These are phyloP conservation scores for Kwoniella bestiolae DNA, from an alignment of 768 basidiomycete genomes.

Conservation along the genomic window DNA sequence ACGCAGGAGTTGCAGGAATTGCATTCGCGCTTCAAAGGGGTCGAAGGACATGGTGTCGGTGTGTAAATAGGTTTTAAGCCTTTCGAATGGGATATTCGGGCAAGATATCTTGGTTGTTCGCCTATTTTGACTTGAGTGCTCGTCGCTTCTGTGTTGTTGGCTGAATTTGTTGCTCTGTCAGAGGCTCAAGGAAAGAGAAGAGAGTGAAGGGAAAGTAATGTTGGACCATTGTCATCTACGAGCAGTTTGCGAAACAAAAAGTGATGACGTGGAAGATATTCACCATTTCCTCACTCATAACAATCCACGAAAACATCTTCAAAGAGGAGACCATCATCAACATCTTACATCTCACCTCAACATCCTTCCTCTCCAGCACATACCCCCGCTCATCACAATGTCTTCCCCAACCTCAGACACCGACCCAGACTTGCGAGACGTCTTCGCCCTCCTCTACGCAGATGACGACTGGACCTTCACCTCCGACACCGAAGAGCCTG, in stretches of 20 bases:
- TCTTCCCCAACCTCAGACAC: background rate
- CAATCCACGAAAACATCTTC: too few relatives aligned
- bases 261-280: slow-evolving; percentile 26
- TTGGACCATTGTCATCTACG: background rate
- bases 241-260: background rate
- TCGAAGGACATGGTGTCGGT: slow-evolving; percentile 51
- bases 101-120: background rate
- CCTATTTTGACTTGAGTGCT: background rate
- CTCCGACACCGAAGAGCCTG: slow-evolving; percentile 17
- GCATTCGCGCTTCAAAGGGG: slow-evolving; percentile 64
- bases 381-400: background rate
- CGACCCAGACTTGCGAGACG: slow-evolving; percentile 41
- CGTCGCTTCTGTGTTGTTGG: background rate
- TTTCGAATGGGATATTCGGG: too few relatives aligned
- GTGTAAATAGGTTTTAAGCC: too few relatives aligned
- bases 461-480: slow-evolving; percentile 31
- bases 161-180: too few relatives aligned
- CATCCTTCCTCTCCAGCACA: background rate
- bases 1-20: slow-evolving; percentile 68
- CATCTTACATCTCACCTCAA: background rate
- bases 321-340: too few relatives aligned
- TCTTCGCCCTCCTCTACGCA: slow-evolving; percentile 38
- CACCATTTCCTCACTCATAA: background rate
- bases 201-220: background rate
- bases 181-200: background rate